Evolutionary conservation across 1,284 basidiomycete species (phyloP).

Genomic region (Trichosporon sp.): DNA sequence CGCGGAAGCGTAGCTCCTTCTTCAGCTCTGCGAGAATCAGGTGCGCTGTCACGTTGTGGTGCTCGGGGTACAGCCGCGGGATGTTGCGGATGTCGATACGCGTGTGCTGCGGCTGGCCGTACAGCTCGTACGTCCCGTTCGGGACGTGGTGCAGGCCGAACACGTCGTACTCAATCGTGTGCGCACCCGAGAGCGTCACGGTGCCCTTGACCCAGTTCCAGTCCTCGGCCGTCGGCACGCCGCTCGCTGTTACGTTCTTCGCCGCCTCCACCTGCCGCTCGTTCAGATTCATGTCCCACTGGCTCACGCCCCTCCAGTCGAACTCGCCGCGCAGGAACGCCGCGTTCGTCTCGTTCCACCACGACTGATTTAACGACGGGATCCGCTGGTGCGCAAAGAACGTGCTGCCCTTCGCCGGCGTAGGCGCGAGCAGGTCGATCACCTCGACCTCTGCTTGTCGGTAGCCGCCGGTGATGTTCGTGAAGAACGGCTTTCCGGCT

Average conservation of each 20-base stretch:
- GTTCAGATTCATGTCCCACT: constrained; percentile 44
- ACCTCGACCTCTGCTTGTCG: constrained; percentile 34
- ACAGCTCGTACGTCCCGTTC: constrained; percentile 72
- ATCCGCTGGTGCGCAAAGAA: constrained; percentile 31
- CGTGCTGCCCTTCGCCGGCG: constrained; percentile 10
- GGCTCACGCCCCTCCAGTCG: constrained; percentile 32
- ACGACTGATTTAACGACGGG: constrained; percentile 29
- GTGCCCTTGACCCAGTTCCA: constrained; percentile 44
- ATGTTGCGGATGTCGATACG: constrained; percentile 57
- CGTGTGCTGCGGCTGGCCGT: constrained; percentile 60
- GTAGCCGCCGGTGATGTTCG: constrained; percentile 49
- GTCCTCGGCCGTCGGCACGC: constrained; percentile 1
- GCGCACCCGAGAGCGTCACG: constrained; percentile 19
- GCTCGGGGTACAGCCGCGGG: constrained; percentile 53
- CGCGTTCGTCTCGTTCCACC: constrained; percentile 40
- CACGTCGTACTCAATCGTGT: constrained; percentile 34
- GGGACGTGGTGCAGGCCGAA: constrained; percentile 67
- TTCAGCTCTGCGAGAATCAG: constrained; percentile 64
- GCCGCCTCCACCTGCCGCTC: constrained; percentile 24
- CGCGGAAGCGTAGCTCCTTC: constrained; percentile 33
- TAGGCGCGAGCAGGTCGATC: constrained; percentile 15
- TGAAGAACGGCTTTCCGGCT: constrained; percentile 24
- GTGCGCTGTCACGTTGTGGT: constrained; percentile 58
- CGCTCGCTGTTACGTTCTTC: background rate
- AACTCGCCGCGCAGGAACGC: constrained; percentile 36